These are phyloP conservation scores for Cladophialophora exuberans DNA, from an alignment of 2,329 filamentous ascomycete genomes.

Conservation along the genomic window DNA sequence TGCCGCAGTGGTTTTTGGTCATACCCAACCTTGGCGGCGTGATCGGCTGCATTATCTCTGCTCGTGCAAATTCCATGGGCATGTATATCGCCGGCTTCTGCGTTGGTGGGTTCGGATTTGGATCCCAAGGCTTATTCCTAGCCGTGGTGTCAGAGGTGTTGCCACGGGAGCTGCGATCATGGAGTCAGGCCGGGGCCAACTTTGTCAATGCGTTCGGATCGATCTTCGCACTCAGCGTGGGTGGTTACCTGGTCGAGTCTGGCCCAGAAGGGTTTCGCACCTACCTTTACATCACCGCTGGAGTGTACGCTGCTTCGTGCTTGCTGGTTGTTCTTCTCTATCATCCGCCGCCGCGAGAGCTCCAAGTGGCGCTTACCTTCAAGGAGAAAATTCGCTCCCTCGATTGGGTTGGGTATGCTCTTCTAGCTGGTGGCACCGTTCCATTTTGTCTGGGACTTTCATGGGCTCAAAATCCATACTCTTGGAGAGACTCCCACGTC, in stretches of 20 bases:
- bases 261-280: constrained; percentile 18
- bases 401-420: constrained; percentile 54
- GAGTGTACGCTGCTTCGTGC: constrained; percentile 40
- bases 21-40: constrained; percentile 4
- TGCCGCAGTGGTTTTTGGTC: constrained; percentile 17
- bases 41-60: constrained; percentile 14
- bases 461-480: constrained; percentile 55
- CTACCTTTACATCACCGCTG: constrained; percentile 21
- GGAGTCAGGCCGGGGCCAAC: constrained; percentile 20
- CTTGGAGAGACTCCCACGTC: constrained; percentile 49
- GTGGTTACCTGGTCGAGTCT: constrained; percentile 2
- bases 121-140: constrained; percentile 10
- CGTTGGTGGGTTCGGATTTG: constrained; percentile 10
- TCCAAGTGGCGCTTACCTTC: constrained; percentile 1
- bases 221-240: constrained; percentile 11
- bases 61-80: constrained; percentile 16
- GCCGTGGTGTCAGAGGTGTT: constrained; percentile 25
- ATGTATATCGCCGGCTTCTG: constrained; percentile 18
- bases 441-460: constrained; percentile 48
- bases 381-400: constrained; percentile 48
- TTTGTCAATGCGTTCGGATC: constrained; percentile 4
- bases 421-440: constrained; percentile 51
- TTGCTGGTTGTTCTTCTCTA: constrained; percentile 48
- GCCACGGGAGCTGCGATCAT: constrained; percentile 19
- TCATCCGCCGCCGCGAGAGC: constrained; percentile 49